Evolutionary conservation across 1,139 yeast species (phyloP), one percentile per base, ranked within the genome.

Genomic region (Tardiomyces blankii): DNA sequence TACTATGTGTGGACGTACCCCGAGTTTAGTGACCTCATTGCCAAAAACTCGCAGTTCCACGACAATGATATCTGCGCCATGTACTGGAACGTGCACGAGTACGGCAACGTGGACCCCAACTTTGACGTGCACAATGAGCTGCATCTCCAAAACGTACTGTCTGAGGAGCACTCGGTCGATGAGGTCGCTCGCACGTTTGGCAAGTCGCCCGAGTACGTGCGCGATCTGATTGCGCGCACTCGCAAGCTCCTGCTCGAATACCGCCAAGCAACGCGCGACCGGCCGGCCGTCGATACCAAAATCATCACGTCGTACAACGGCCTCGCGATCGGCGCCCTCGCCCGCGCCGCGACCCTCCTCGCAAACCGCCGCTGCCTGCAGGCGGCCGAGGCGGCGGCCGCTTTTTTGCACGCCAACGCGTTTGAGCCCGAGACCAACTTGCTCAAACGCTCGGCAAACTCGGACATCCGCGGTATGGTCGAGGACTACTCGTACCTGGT

Each of bases 401-500:
- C 48, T 3, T 58, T 54, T 33, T 43, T 66, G 9, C 42, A 48
- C 18, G 45, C 47, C 18, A 53, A 55, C 46, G 46, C 57, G 39
- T 62, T 55, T 46, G 56, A 59, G 40, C 42, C 39, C 3, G 19
- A n/a, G 5, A 35, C 39, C 3, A 16, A n/a, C 5, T 19, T n/a
- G 19, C 39, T 35, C 18, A n/a, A 16, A 12, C 39, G 39, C 13
- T 18, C n/a, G 7, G 42, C 19, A 7, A 39, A 42, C 9, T 46
- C 60, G 25, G 46, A 44, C 8, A 50, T 55, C 3, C 53, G 51
- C 3, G 67, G 65, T 7, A 57, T 65, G 53, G 54, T 56, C 44
- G 70, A 66, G 42, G 72, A 67, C 50, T 67, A 66, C 50, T 64
- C 69, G 5, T 63, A 54, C 47, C 44, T 62, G 41, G 59, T 67